These are phyloP conservation scores for Neonectria faginata DNA, from an alignment of 2,329 filamentous ascomycete genomes.

Conservation along the genomic window DNA sequence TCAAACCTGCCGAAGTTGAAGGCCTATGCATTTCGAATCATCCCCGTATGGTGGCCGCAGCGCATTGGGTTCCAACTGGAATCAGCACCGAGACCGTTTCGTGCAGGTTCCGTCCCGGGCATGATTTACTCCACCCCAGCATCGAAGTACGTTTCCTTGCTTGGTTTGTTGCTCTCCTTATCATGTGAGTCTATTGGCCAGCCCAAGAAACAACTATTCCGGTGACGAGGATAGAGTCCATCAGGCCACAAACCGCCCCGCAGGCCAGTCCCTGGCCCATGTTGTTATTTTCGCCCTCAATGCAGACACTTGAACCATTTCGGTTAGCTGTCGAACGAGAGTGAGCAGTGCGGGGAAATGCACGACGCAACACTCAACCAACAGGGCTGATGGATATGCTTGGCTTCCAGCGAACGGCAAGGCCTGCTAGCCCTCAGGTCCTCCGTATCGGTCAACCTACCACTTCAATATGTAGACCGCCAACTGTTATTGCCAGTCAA, in stretches of 20 bases:
- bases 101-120: background rate
- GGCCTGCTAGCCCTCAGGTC: background rate
- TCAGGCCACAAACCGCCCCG: constrained; percentile 16
- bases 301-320: constrained; percentile 15
- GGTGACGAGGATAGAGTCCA: constrained; percentile 19
- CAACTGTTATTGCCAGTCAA: background rate
- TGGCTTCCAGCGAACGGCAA: constrained; percentile 4
- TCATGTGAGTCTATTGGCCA: constrained; percentile 19
- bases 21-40: background rate
- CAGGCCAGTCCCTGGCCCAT: constrained; percentile 14
- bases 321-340: constrained; percentile 18
- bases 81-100: background rate
- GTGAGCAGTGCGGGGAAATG: constrained; percentile 20
- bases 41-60: background rate
- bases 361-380: background rate
- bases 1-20: background rate
- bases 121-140: constrained; percentile 7
- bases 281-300: constrained; percentile 16
- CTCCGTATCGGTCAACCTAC: background rate
- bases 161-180: background rate
- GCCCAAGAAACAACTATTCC: constrained; percentile 12
- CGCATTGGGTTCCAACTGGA: constrained; percentile 2
- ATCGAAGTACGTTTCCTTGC: constrained; percentile 5
- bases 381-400: constrained; percentile 11
- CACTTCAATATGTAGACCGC: background rate